Percentiles rank a stretch among this genome's conserved stretches.
These are phyloP conservation scores for Trichoderma sp. DNA, from an alignment of 2,329 filamentous ascomycete genomes.

Conservation along the genomic window DNA sequence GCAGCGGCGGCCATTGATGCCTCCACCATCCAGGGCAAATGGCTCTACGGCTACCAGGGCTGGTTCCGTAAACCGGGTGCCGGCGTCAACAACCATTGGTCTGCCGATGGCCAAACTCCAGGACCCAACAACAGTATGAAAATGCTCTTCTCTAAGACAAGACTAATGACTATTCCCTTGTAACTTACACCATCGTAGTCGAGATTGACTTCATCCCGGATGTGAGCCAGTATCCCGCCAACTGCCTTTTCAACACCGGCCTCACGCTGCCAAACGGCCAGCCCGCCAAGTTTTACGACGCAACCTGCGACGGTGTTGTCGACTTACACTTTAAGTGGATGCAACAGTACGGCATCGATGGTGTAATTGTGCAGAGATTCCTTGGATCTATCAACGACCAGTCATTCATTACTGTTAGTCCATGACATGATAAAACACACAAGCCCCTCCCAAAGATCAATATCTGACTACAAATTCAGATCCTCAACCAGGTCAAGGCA, in stretches of 20 bases:
- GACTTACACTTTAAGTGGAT: constrained; percentile 15
- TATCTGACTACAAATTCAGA: background rate
- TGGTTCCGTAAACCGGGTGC: constrained; percentile 19
- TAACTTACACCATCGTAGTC: background rate
- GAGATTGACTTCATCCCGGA: constrained; percentile 14
- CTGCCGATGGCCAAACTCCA: constrained; percentile 10
- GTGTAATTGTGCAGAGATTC: constrained; percentile 14
- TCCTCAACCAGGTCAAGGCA: constrained; percentile 9
- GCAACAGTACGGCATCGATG: constrained; percentile 16
- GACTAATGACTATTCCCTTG: background rate
- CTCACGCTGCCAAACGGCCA: constrained; percentile 16
- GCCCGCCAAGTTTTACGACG: constrained; percentile 7
- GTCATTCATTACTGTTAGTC: constrained; percentile 10
- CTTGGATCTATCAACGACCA: background rate
- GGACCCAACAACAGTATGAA: constrained; percentile 12
- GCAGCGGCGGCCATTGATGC: background rate
- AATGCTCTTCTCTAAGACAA: background rate
- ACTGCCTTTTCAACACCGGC: constrained; percentile 11
- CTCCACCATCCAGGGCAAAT: constrained; percentile 14
- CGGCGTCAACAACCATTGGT: constrained; percentile 16
- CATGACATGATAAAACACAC: background rate
- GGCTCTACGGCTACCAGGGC: constrained; percentile 17
- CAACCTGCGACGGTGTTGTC: constrained; percentile 8
- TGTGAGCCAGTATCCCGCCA: constrained; percentile 11
- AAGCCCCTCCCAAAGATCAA: background rate